phyloP scores from a whole-genome alignment of 2,329 filamentous ascomycete species.

The Chalaropsis thielavioides region DNA sequence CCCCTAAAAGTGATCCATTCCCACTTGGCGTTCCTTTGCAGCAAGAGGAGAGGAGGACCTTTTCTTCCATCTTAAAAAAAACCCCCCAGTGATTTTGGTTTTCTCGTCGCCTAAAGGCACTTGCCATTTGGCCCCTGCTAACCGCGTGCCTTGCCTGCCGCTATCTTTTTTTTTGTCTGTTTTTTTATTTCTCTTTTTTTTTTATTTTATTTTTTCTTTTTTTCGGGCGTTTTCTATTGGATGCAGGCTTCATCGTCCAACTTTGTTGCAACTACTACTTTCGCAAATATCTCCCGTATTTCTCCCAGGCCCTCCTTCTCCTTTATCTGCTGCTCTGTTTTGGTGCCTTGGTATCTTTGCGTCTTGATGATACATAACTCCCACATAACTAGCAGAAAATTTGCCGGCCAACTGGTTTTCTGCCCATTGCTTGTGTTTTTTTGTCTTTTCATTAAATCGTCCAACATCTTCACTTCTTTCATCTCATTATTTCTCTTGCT shows the following conservation, averaged over 20 bases:
- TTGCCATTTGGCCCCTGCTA: background rate
- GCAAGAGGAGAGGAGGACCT: background rate
- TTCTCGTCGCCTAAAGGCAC: background rate
- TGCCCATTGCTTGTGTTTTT: background rate
- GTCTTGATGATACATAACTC: background rate
- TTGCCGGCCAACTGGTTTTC: background rate
- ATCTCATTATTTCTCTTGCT: background rate
- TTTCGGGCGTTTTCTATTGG: slow-evolving; percentile 1
- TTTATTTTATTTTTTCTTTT: background rate
- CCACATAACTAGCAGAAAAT: background rate
- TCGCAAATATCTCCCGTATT: slow-evolving; percentile 10
- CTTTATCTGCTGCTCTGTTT: background rate
- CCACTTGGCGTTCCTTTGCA: background rate
- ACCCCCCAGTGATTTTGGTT: background rate
- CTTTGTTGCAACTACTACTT: slow-evolving; percentile 8
- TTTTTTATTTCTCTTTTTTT: background rate
- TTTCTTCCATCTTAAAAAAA: background rate
- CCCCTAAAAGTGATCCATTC: background rate
- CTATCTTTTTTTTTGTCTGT: background rate
- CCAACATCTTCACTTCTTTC: background rate
- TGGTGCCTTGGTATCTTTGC: too few relatives aligned
- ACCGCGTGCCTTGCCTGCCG: slow-evolving; percentile 1
- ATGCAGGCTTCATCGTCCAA: background rate
- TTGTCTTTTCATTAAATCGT: background rate
- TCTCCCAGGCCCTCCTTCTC: slow-evolving; percentile 3